Evolutionary conservation across 2,329 filamentous ascomycete species (phyloP).

Genomic region (Pseudocercospora crystallina): DNA sequence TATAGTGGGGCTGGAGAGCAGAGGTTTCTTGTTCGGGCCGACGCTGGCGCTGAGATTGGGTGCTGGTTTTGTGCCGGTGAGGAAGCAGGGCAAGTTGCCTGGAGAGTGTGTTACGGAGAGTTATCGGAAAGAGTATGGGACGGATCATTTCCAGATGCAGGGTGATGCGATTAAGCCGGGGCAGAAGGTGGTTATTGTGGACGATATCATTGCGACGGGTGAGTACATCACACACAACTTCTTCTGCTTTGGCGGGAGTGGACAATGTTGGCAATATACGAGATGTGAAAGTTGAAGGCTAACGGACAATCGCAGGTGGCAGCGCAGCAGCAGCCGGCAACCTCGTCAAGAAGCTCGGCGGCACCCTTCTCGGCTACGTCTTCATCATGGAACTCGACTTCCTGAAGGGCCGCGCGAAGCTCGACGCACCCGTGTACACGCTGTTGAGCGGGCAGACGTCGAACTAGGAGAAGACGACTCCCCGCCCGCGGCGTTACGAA

Average conservation of each 20-base stretch:
- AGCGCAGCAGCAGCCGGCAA: slow-evolving; percentile 85
- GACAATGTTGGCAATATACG: too few relatives aligned
- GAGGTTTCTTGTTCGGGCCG: slow-evolving; percentile 94
- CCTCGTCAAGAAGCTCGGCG: slow-evolving; percentile 82
- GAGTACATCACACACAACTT: slow-evolving; percentile 39
- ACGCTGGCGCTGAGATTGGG: slow-evolving; percentile 79
- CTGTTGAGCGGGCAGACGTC: slow-evolving; percentile 65
- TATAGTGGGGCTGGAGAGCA: slow-evolving; percentile 87
- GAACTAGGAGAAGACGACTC: background rate
- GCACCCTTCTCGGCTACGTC: slow-evolving; percentile 80
- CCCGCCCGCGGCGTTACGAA: slow-evolving; percentile 2
- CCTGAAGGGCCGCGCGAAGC: slow-evolving; percentile 86
- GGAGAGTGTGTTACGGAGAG: slow-evolving; percentile 80
- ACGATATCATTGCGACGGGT: slow-evolving; percentile 99
- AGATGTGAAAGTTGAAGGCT: background rate
- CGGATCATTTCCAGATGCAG: slow-evolving; percentile 96
- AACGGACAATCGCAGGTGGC: slow-evolving; percentile 63
- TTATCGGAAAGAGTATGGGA: slow-evolving; percentile 94
- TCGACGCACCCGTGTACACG: slow-evolving; percentile 79
- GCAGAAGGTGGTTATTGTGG: slow-evolving; percentile 88
- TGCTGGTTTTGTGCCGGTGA: slow-evolving; percentile 85
- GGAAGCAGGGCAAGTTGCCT: slow-evolving; percentile 94
- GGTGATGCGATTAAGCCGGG: slow-evolving; percentile 77
- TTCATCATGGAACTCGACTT: slow-evolving; percentile 96
- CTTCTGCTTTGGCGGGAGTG: too few relatives aligned